Percentiles rank a stretch among this genome's conserved stretches.
Evolutionary conservation across 441 rosid species (phyloP).

Genomic region (Pelargonium citronellum): DNA sequence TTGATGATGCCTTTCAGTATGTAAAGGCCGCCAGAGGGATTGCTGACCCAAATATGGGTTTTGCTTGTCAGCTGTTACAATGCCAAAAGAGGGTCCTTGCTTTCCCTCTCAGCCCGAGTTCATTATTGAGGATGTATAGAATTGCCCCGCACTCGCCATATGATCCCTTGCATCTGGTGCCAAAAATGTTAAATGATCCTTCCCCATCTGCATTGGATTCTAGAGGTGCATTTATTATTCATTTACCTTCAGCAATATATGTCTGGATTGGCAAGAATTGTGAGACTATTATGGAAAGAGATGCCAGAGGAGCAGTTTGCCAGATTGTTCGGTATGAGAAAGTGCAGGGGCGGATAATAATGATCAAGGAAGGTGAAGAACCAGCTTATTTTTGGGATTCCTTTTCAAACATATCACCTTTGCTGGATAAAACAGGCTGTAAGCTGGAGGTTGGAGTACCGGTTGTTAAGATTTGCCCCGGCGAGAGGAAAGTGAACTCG

Average conservation of each 20-base stretch:
- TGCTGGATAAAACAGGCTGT: slow-evolving; percentile 49
- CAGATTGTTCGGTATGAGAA: slow-evolving; percentile 92
- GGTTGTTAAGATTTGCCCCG: slow-evolving; percentile 36
- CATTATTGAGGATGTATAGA: slow-evolving; percentile 80
- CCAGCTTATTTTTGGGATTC: slow-evolving; percentile 81
- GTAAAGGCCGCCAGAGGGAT: slow-evolving; percentile 95
- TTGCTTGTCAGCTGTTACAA: slow-evolving; percentile 90
- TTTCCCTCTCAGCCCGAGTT: slow-evolving; percentile 90
- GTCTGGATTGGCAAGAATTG: slow-evolving; percentile 83
- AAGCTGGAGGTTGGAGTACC: slow-evolving; percentile 30
- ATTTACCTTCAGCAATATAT: slow-evolving; percentile 71
- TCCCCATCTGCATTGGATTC: slow-evolving; percentile 74
- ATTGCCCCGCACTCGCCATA: slow-evolving; percentile 91
- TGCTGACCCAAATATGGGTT: slow-evolving; percentile 98
- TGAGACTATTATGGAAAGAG: slow-evolving; percentile 80
- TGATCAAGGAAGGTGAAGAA: slow-evolving; percentile 85
- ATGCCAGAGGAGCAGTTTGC: slow-evolving; percentile 88
- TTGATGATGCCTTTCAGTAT: slow-evolving; percentile 91
- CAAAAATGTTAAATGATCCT: slow-evolving; percentile 80
- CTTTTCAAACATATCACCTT: slow-evolving; percentile 59
- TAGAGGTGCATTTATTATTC: slow-evolving; percentile 90
- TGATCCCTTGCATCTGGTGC: slow-evolving; percentile 96
- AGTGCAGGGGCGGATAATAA: slow-evolving; percentile 58
- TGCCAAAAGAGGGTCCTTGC: slow-evolving; percentile 98
- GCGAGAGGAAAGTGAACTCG: slow-evolving; percentile 58